Conservation (phyloP, 148 eudicot genomes). For the Dysphania ambrosioides region DNA sequence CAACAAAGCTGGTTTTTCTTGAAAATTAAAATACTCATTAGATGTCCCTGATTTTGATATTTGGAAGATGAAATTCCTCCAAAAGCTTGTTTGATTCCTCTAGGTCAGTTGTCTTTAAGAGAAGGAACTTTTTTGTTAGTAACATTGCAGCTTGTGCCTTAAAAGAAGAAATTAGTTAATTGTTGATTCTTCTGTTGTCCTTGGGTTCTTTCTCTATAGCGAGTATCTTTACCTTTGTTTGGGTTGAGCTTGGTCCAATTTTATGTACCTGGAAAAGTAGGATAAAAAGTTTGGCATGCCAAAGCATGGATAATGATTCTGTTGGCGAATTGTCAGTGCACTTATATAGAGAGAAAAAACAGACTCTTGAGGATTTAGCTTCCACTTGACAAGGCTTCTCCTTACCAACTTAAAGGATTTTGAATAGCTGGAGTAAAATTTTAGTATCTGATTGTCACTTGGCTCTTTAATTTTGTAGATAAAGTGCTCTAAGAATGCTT, state of each 20-base stretch:
- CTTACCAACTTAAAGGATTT: too few species aligned
- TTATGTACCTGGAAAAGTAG: neutral
- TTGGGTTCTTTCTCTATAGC: neutral
- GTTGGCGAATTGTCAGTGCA: neutral
- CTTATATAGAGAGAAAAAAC: neutral
- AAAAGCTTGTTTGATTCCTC: neutral
- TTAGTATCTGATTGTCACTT: neutral
- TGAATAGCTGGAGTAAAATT: too few species aligned
- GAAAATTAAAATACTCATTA: neutral
- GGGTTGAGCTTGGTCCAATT: neutral
- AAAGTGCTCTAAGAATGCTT: too few species aligned
- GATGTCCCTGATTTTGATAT: neutral
- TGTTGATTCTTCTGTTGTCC: neutral
- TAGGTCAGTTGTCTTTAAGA: neutral
- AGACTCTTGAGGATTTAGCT: neutral
- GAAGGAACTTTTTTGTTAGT: neutral
- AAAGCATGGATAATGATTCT: neutral
- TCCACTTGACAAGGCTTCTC: neutral
- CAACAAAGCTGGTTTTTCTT: neutral
- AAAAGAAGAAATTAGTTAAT: neutral
- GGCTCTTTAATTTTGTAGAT: too few species aligned
- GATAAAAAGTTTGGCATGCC: neutral
- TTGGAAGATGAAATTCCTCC: neutral
- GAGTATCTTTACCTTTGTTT: neutral
- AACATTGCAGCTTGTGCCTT: neutral